Conservation (phyloP, 352 stramenopile genomes). For the Pythium dissotocum region DNA sequence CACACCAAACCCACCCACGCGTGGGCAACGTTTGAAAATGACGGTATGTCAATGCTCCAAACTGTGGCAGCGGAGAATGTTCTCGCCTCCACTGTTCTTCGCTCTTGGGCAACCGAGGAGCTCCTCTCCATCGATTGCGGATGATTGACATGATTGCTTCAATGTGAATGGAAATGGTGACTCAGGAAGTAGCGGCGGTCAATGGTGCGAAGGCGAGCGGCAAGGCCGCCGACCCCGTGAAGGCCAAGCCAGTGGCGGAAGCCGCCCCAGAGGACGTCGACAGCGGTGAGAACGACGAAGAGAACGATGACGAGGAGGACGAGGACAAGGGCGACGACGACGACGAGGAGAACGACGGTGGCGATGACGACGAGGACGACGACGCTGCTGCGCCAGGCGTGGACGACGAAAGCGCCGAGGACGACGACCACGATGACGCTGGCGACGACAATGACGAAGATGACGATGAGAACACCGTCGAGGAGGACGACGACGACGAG, state of each 20-base stretch:
- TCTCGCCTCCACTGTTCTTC: neutral
- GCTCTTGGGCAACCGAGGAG: neutral
- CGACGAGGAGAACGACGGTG: too few species aligned
- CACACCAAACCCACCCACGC: neutral
- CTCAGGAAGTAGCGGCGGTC: slow-evolving; percentile 20
- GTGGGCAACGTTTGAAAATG: slow-evolving; percentile 1
- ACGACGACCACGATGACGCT: slow-evolving; percentile 37
- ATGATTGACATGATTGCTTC: neutral
- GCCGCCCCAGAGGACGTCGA: slow-evolving; percentile 27
- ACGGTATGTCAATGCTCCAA: neutral
- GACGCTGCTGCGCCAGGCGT: slow-evolving; percentile 31
- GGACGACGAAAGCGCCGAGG: slow-evolving; percentile 36
- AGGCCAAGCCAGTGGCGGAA: slow-evolving; percentile 24
- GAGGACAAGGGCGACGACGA: too few species aligned
- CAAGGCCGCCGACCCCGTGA: slow-evolving; percentile 25
- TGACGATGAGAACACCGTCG: slow-evolving; percentile 25
- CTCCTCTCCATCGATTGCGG: neutral
- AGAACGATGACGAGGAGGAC: slow-evolving; percentile 17
- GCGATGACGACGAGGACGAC: slow-evolving; percentile 26
- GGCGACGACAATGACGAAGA: slow-evolving; percentile 32
- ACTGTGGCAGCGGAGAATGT: neutral
- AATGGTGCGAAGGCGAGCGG: slow-evolving; percentile 10
- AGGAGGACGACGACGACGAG: slow-evolving; percentile 29
- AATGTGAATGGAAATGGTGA: slow-evolving; percentile 1
- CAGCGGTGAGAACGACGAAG: slow-evolving; percentile 30